These are phyloP conservation scores for Thermoascus crustaceus DNA, from an alignment of 2,329 filamentous ascomycete genomes.

Conservation along the genomic window DNA sequence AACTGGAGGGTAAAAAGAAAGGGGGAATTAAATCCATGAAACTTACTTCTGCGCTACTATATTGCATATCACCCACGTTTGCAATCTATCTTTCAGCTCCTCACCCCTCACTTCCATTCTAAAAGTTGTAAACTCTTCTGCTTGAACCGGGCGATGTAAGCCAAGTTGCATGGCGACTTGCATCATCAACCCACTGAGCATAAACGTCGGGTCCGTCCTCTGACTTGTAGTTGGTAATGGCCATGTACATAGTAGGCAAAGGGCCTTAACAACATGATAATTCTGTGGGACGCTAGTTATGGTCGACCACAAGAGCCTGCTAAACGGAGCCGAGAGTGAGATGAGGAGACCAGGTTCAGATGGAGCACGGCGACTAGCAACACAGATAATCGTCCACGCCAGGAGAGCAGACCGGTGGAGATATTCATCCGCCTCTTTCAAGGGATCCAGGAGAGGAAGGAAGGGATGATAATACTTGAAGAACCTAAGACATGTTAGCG, in stretches of 20 bases:
- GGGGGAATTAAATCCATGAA: neutral
- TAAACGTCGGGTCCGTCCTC: conserved; percentile 54
- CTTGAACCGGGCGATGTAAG: conserved; percentile 53
- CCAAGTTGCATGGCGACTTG: conserved; percentile 58
- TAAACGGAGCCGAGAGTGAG: conserved; percentile 43
- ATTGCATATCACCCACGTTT: conserved; percentile 60
- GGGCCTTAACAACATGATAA: conserved; percentile 55
- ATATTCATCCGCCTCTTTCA: conserved; percentile 48
- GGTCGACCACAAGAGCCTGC: conserved; percentile 51
- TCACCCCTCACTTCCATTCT: conserved; percentile 48
- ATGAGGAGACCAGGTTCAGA: conserved; percentile 47
- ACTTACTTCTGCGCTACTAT: conserved; percentile 57
- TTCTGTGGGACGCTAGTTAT: conserved; percentile 51
- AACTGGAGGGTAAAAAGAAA: neutral
- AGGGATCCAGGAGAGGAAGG: conserved; percentile 51
- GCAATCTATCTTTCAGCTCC: conserved; percentile 53
- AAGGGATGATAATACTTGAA: conserved; percentile 57
- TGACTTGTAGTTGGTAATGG: conserved; percentile 54
- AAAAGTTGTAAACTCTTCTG: conserved; percentile 46
- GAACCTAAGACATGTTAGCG: conserved; percentile 41
- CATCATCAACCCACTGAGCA: conserved; percentile 57
- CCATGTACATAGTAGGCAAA: conserved; percentile 57
- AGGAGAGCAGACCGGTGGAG: conserved; percentile 50
- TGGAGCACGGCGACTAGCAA: conserved; percentile 52
- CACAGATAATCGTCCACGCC: conserved; percentile 56